Base-by-base conservation (phyloP, 73 alveolate genomes). In the Tetrahymena thermophila region DNA sequence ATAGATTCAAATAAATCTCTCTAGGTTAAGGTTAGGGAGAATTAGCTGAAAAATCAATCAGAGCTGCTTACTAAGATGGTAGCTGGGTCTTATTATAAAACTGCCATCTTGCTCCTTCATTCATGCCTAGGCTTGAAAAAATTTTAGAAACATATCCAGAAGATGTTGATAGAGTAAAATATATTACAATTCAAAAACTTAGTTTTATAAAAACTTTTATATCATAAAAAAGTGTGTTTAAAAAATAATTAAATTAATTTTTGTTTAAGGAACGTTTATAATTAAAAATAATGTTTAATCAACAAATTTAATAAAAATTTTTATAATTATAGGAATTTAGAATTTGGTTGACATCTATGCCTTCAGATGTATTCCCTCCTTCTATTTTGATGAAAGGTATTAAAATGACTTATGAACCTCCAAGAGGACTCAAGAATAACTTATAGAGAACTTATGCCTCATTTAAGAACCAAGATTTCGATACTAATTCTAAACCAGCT, bases 401-500 rank as follows among this genome's bases (percentile, higher is more conserved):
- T 19, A 99, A 99, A 96, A 98, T 98, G 57, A 99, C 99, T 37
- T 98, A 98, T 96, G 99, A 99, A 94, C 99, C 99, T 10, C 99
- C 99, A 35, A 98, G 99, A 96, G 99, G 99, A 42, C 96, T 99
- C 56, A 99, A 97, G 95, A 99, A 98, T 96, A 98, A 99, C 94
- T 94, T 99, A 85, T 98, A 97, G 58, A 97, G 99, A 95, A 97
- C 99, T 38, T 99, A 97, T 85, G 94, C 96, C 35, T 98, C 99
- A n/a, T 95, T 98, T 17, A 99, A 99, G 96, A 98, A 96, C 85
- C 96, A 95, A 42, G 99, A 96, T 84, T 99, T 98, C 96, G 99
- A 99, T 85, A 97, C 97, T 83, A 96, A 99, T 83, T 95, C 98
- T 34, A 99, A 99, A 96, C 98, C 99, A 37, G 58, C 95, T 14